These are phyloP conservation scores for Penicillium simplicissimum DNA, from an alignment of 495 filamentous ascomycete genomes.

Conservation along the genomic window DNA sequence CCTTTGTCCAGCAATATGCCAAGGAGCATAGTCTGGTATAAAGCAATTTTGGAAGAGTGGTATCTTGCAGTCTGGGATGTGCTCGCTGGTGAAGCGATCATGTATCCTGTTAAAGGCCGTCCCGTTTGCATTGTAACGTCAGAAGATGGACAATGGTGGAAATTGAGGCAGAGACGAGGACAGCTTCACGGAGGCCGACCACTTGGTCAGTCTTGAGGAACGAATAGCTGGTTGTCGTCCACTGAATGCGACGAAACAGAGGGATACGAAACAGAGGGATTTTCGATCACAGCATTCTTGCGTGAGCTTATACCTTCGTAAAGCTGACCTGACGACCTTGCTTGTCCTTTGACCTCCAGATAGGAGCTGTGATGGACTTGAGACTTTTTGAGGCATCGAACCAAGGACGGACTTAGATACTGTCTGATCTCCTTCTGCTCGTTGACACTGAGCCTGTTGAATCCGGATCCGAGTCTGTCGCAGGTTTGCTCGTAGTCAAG, in stretches of 20 bases:
- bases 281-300: background rate
- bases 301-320: background rate
- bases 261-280: background rate
- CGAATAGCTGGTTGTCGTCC: background rate
- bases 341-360: background rate
- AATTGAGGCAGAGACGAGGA: background rate
- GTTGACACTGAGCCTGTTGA: background rate
- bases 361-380: background rate
- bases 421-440: background rate
- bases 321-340: background rate
- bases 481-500: background rate
- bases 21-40: background rate
- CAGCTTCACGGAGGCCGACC: background rate
- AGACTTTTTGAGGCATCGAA: background rate
- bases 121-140: background rate
- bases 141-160: background rate
- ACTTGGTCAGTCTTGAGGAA: background rate
- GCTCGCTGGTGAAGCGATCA: background rate
- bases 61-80: background rate
- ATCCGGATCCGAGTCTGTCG: background rate
- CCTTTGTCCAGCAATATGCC: background rate
- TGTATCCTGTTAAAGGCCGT: background rate
- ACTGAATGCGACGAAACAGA: background rate
- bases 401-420: background rate
- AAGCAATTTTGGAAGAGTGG: background rate